Percentiles rank a stretch among this genome's conserved stretches.
These are phyloP conservation scores for Candida coquimbonensis DNA, from an alignment of 805 yeast species.

Conservation along the genomic window DNA sequence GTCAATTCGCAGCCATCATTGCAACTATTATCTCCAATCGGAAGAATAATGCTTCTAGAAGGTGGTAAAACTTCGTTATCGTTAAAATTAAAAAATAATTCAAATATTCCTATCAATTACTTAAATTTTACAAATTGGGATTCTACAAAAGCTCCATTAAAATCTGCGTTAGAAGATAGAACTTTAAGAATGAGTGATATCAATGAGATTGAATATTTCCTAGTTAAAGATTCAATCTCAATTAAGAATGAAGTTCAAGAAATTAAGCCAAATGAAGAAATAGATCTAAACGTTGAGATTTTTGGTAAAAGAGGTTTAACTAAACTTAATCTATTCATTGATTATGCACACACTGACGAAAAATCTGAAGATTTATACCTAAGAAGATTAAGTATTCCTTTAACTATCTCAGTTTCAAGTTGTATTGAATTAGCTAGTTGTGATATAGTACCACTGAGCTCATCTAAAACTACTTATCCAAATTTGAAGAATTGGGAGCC, in stretches of 20 bases:
- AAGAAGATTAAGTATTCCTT: slow-evolving; percentile 59
- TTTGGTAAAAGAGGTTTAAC: slow-evolving; percentile 70
- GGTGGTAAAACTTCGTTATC: slow-evolving; percentile 57
- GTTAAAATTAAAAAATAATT: slow-evolving; percentile 49
- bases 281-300: slow-evolving; percentile 48
- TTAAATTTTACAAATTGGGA: slow-evolving; percentile 62
- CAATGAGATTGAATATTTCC: slow-evolving; percentile 67
- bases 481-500: slow-evolving; percentile 3
- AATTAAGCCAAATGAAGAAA: slow-evolving; percentile 30
- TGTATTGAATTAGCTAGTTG: slow-evolving; percentile 70
- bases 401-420: slow-evolving; percentile 62
- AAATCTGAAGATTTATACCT: slow-evolving; percentile 31
- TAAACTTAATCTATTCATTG: slow-evolving; percentile 55
- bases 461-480: not conserved
- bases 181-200: slow-evolving; percentile 52
- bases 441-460: slow-evolving; percentile 57
- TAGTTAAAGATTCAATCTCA: slow-evolving; percentile 51
- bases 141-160: slow-evolving; percentile 61
- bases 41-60: slow-evolving; percentile 64
- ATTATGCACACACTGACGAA: slow-evolving; percentile 44
- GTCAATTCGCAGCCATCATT: slow-evolving; percentile 55
- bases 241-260: slow-evolving; percentile 26
- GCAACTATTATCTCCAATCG: slow-evolving; percentile 41
- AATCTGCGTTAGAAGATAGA: slow-evolving; percentile 42
- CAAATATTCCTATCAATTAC: slow-evolving; percentile 47